Conservation (phyloP, 83 land plant genomes). For the Diphasiastrum complanatum region DNA sequence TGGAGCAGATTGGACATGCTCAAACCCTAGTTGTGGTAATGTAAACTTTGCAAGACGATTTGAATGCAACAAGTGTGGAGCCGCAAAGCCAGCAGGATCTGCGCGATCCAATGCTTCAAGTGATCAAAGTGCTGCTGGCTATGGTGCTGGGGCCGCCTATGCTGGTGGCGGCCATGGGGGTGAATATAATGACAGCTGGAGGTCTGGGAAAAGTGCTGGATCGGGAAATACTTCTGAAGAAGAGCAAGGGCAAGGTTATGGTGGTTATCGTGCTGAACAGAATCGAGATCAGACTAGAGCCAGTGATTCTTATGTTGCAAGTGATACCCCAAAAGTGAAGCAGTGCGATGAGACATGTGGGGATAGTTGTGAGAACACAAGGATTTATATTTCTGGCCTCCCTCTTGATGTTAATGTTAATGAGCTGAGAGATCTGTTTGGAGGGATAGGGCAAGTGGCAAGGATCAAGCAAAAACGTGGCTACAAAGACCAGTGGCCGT, state of each 20-base stretch:
- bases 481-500: constrained; percentile 99
- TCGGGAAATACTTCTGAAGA: too few relatives aligned
- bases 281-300: not conserved
- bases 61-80: constrained; percentile 93
- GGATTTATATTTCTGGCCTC: constrained; percentile 93
- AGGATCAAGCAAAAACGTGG: constrained; percentile 95
- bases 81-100: constrained; percentile 50
- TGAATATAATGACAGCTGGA: constrained; percentile 7
- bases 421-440: constrained; percentile 84
- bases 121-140: constrained; percentile 16
- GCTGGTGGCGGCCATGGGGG: too few relatives aligned
- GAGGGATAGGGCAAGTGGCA: constrained; percentile 97
- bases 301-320: not conserved
- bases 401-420: constrained; percentile 84
- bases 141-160: constrained; percentile 18
- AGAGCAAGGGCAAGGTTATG: too few relatives aligned
- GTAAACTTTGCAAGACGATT: constrained; percentile 86
- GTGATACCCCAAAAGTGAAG: constrained; percentile 44
- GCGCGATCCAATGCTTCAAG: too few relatives aligned
- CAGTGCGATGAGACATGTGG: constrained; percentile 96
- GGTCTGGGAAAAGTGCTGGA: too few relatives aligned
- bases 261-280: too few relatives aligned
- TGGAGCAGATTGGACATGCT: constrained; percentile 94
- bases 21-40: constrained; percentile 88
- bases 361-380: constrained; percentile 74